Percentiles rank a stretch among this genome's conserved stretches.
Evolutionary conservation across 139 green algal genomes (phyloP).

Genomic region (Pseudopediastrum boryanum): DNA sequence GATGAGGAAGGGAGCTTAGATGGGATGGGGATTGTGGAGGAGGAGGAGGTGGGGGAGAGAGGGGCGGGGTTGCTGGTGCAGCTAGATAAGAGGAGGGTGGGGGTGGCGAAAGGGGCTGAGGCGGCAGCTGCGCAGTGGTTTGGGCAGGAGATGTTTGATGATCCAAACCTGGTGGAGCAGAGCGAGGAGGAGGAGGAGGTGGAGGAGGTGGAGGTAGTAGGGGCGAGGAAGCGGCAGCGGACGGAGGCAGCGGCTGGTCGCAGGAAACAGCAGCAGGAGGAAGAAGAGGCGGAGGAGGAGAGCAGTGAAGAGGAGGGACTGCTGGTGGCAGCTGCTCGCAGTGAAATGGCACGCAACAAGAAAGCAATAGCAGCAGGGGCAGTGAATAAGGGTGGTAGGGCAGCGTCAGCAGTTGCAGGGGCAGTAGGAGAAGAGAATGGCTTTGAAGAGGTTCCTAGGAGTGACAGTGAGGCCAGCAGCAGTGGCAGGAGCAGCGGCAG

Average conservation of each 20-base stretch:
- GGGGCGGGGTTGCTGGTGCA: constrained; percentile 72
- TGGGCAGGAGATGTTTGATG: constrained; percentile 78
- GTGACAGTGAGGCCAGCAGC: constrained; percentile 16
- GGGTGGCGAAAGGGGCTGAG: constrained; percentile 52
- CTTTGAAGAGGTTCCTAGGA: constrained; percentile 60
- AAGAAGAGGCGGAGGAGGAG: not conserved
- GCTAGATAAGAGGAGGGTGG: constrained; percentile 69
- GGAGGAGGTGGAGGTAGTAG: not conserved
- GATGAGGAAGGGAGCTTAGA: not conserved
- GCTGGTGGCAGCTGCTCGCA: constrained; percentile 17
- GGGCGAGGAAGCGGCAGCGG: constrained; percentile 25
- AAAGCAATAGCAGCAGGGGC: constrained; percentile 13
- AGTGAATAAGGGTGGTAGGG: constrained; percentile 1
- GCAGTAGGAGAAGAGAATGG: constrained; percentile 12
- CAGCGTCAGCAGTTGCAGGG: constrained; percentile 25
- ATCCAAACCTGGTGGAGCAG: constrained; percentile 55
- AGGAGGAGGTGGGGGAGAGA: constrained; percentile 34
- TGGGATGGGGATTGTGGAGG: not conserved
- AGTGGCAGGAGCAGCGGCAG: constrained; percentile 28
- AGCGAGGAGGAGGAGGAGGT: constrained; percentile 46
- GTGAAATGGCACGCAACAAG: not conserved
- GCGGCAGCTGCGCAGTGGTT: constrained; percentile 88
- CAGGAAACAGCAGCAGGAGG: constrained; percentile 2
- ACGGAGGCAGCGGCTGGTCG: not conserved
- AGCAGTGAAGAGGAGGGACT: not conserved